phyloP scores from a whole-genome alignment of 2,329 filamentous ascomycete genomes.

The Amauroascus niger region DNA sequence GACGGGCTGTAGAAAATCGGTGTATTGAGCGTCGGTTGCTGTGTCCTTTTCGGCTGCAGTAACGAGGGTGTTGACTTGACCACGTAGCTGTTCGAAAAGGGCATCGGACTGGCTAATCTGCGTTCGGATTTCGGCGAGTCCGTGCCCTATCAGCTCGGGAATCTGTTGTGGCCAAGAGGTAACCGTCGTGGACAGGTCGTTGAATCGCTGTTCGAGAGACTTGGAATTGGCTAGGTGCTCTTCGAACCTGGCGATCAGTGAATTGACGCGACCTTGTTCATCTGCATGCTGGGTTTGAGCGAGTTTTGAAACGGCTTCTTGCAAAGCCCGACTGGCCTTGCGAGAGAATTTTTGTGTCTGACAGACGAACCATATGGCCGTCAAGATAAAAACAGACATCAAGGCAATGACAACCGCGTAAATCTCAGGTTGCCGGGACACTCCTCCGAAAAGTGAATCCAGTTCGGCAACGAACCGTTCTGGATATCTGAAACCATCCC shows the following conservation, averaged over 20 bases:
- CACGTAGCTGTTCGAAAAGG: constrained; percentile 1
- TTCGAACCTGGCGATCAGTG: neutral
- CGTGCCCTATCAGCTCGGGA: neutral
- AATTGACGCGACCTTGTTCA: neutral
- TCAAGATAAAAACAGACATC: neutral
- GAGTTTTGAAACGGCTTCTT: neutral
- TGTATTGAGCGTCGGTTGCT: neutral
- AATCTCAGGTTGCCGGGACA: constrained; percentile 7
- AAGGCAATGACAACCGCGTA: constrained; percentile 6
- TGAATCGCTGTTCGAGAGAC: constrained; percentile 4
- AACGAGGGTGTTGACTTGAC: neutral
- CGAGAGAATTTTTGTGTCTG: neutral
- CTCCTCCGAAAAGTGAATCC: neutral
- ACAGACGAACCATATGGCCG: neutral
- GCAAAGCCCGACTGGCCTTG: neutral
- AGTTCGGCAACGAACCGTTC: constrained; percentile 9
- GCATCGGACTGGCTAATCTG: neutral
- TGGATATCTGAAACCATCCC: constrained; percentile 3
- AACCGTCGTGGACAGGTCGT: neutral
- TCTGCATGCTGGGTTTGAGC: neutral
- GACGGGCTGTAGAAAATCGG: neutral
- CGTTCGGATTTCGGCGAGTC: neutral
- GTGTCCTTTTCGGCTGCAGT: neutral
- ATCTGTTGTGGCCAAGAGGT: neutral
- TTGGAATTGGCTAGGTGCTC: neutral